Evolutionary conservation across 2,329 filamentous ascomycete genomes (phyloP).

Genomic region (Chrysoporthe deuterocubensis): DNA sequence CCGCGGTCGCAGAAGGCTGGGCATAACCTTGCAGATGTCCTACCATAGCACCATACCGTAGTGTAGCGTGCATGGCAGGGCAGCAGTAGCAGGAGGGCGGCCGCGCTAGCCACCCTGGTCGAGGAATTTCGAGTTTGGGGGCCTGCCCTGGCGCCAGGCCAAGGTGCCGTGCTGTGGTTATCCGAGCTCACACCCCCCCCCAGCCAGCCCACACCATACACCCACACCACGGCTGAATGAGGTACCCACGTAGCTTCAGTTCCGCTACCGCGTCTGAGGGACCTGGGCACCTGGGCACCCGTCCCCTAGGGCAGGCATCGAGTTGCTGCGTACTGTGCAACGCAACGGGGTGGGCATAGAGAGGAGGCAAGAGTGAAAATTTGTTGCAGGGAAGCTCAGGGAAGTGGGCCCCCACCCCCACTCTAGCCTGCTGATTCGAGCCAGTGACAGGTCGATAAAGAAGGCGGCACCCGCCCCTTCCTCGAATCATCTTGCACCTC

Average conservation of each 20-base stretch:
- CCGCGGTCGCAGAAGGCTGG: background rate
- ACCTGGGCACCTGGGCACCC: too few species aligned
- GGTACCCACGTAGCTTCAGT: too few species aligned
- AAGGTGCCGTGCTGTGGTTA: background rate
- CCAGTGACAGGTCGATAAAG: conserved; percentile 28
- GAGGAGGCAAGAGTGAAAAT: background rate
- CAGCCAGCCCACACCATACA: background rate
- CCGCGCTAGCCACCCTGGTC: conserved; percentile 1
- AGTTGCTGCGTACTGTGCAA: background rate
- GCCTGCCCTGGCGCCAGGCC: background rate
- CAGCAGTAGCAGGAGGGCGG: background rate
- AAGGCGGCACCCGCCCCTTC: conserved; percentile 26
- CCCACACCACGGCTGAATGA: too few species aligned
- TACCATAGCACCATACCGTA: background rate
- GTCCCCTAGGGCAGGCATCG: too few species aligned
- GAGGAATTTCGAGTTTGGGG: background rate
- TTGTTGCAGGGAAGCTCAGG: background rate
- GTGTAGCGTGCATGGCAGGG: background rate
- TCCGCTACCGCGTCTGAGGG: too few species aligned
- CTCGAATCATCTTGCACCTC: conserved; percentile 28
- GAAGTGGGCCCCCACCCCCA: conserved; percentile 11
- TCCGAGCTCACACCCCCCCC: background rate
- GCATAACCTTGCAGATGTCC: background rate
- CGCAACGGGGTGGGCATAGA: background rate
- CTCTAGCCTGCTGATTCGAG: conserved; percentile 20